Base-by-base conservation (phyloP, 768 basidiomycete species). In the Gelatoporia subvermispora region DNA sequence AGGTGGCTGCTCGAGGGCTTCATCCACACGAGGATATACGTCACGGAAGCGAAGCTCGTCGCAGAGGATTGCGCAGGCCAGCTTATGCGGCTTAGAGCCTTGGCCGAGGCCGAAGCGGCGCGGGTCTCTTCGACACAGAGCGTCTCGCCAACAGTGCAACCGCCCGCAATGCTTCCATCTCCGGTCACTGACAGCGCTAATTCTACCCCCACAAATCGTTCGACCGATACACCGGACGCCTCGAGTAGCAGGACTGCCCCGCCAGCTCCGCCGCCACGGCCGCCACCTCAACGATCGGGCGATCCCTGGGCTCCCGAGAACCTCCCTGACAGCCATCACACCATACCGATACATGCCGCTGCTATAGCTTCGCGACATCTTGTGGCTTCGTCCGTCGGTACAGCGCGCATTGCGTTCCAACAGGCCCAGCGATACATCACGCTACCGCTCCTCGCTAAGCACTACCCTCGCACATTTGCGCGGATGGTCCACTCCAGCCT, bases 1-100 rank as follows among this genome's bases (percentile, higher is more conserved):
- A 90, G 88, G 60, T 83, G 66, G 64, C 84, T 90, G 85, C 79
- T 89, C 64, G 84, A 90, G 65, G 83, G 75, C 4, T 89, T 80
- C 65, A 85, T 90, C 55, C 74, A 80, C 44, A 69, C 70, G 18
- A 77, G 78, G 59, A 77, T 74, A 59, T 62, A 50, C 65, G 63
- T 44, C 77, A 76, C 59, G 55, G 61, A 31, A 36, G 67, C 69
- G 34, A 63, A 59, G 54, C 45, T 41, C 18, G 61, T 58, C 50
- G 60, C 63, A 46, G 41, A 21, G 46, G 53, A 38, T 48, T 58
- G 57, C 49, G 47, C 41, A 44, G 38, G 22, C 40, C 52, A 50
- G 39, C 35, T 38, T 10, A 41, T 40, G 28, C 49, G 48, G 34
- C 51, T 52, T 21, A 45, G 45, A 8, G 47, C 44, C 22, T 43